A percentile compares a stretch with the other conserved stretches of the same genome.
phyloP scores from a whole-genome alignment of 106 monocot genomes.

The Agapanthus africanus region DNA sequence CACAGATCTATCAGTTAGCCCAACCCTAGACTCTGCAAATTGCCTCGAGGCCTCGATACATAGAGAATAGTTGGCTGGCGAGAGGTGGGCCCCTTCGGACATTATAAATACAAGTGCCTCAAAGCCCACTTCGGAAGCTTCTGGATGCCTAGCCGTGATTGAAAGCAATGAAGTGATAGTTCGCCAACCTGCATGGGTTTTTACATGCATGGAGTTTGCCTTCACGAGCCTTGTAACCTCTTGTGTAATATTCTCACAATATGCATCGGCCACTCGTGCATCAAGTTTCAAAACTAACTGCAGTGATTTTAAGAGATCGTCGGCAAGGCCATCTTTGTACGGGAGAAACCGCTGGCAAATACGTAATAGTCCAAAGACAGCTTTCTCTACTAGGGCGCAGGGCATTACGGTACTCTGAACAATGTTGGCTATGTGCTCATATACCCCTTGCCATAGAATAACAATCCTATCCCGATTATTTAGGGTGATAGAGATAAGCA shows the following conservation, averaged over 20 bases:
- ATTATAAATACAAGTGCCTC: conserved; percentile 64
- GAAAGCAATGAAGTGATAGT: conserved; percentile 57
- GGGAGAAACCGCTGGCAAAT: conserved; percentile 74
- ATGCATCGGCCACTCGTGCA: conserved; percentile 78
- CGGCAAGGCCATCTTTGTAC: conserved; percentile 64
- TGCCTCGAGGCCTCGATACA: conserved; percentile 56
- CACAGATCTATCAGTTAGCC: conserved; percentile 38
- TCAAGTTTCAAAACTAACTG: conserved; percentile 75
- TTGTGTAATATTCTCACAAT: conserved; percentile 73
- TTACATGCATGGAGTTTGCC: conserved; percentile 63
- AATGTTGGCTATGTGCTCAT: conserved; percentile 59
- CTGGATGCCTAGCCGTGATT: conserved; percentile 68
- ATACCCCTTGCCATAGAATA: conserved; percentile 58
- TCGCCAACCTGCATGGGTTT: conserved; percentile 61
- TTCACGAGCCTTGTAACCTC: conserved; percentile 67
- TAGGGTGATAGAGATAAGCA: conserved; percentile 60
- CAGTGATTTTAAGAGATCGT: conserved; percentile 61
- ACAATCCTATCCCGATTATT: conserved; percentile 71
- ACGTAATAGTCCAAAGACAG: conserved; percentile 61
- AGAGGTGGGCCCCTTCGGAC: conserved; percentile 60
- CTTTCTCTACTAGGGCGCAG: conserved; percentile 67
- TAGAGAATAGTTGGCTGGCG: conserved; percentile 50
- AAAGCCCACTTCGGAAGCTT: conserved; percentile 69
- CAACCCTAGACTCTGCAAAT: conserved; percentile 69
- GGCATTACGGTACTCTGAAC: conserved; percentile 74